phyloP scores from a whole-genome alignment of 768 basidiomycete genomes.

The Daedalea quercina region DNA sequence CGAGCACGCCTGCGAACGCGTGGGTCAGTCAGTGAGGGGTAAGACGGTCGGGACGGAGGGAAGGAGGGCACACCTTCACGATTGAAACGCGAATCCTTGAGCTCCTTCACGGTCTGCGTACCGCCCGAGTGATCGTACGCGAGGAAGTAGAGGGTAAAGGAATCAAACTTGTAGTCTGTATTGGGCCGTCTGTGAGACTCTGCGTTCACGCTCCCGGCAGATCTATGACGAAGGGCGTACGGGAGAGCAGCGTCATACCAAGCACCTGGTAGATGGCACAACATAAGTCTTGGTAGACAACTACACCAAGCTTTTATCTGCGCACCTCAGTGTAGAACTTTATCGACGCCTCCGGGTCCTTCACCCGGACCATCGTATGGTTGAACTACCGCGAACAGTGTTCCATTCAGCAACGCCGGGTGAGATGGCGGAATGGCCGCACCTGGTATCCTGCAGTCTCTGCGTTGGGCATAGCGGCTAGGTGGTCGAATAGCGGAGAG shows the following conservation, averaged over 20 bases:
- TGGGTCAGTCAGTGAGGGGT: not conserved
- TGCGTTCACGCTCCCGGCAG: not conserved
- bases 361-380: constrained; percentile 84
- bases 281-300: not conserved
- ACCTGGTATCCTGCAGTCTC: constrained; percentile 8
- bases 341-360: constrained; percentile 76
- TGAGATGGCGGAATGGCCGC: not conserved
- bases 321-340: constrained; percentile 73
- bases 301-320: not conserved
- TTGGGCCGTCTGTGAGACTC: not conserved
- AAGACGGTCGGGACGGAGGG: not conserved
- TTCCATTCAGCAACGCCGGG: no score
- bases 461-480: not conserved
- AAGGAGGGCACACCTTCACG: constrained; percentile 53
- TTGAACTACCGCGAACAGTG: constrained; percentile 47
- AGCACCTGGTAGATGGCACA: constrained; percentile 33
- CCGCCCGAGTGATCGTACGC: constrained; percentile 62
- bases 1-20: constrained; percentile 51
- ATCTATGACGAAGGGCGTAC: constrained; percentile 26
- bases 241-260: constrained; percentile 72
- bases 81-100: constrained; percentile 37
- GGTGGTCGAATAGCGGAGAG: not conserved
- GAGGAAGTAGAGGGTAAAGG: constrained; percentile 83
- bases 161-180: constrained; percentile 46
- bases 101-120: constrained; percentile 45